Evolutionary conservation across 257 asterid species (phyloP).

Genomic region (Solanum pennellii): DNA sequence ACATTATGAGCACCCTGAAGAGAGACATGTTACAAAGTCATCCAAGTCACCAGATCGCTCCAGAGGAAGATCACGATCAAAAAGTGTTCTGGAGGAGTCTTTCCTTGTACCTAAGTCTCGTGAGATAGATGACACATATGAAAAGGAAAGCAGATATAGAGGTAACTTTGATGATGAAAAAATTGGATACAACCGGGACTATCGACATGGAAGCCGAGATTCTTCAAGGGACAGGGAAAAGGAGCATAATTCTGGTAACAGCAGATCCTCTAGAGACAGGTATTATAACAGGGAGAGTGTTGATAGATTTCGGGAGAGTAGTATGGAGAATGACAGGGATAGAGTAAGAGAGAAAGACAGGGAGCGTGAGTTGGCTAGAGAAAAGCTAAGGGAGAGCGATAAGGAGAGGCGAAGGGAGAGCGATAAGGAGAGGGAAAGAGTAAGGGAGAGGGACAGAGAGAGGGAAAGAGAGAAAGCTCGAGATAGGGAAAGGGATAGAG

Average conservation of each 20-base stretch:
- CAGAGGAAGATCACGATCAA: constrained; percentile 60
- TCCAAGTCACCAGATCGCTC: constrained; percentile 49
- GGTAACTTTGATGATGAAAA: constrained; percentile 47
- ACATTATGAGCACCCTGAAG: constrained; percentile 21
- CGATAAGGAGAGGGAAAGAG: constrained; percentile 8
- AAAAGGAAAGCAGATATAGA: constrained; percentile 18
- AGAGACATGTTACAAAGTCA: constrained; percentile 19
- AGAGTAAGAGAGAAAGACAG: constrained; percentile 21
- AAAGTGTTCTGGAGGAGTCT: constrained; percentile 40
- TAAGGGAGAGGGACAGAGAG: constrained; percentile 5
- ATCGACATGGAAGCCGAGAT: constrained; percentile 39
- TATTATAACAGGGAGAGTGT: constrained; percentile 32
- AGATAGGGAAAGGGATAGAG: constrained; percentile 27
- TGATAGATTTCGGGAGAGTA: constrained; percentile 40
- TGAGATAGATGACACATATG: constrained; percentile 19
- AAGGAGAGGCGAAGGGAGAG: constrained; percentile 10
- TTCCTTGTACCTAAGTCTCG: constrained; percentile 14
- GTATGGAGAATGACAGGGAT: constrained; percentile 46
- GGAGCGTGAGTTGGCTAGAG: constrained; percentile 6
- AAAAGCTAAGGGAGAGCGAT: constrained; percentile 21
- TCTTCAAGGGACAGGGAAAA: constrained; percentile 31
- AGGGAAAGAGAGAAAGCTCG: constrained; percentile 19
- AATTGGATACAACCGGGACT: constrained; percentile 14
- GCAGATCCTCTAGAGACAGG: constrained; percentile 37
- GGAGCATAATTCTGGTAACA: constrained; percentile 38